Evolutionary conservation across 2,329 filamentous ascomycete genomes (phyloP), one percentile per base, ranked within the genome.

Genomic region (Botryotinia calthae): DNA sequence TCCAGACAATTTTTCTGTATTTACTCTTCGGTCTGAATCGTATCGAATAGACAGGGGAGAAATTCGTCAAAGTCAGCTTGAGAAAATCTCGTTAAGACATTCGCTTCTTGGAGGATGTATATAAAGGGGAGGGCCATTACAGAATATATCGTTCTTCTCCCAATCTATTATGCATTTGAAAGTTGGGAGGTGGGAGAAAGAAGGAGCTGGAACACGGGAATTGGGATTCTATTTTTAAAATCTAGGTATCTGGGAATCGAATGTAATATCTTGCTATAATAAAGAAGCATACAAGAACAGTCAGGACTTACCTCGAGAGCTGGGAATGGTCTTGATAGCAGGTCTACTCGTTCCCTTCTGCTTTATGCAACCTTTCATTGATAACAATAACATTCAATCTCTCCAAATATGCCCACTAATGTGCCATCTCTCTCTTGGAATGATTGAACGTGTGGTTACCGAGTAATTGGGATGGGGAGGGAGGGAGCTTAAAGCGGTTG

Each of bases 351-450:
- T 37, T 31, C 6, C 20, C 31, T 1, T 22, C 28, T 34, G 16
- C n/a, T 25, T 44, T 64, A 25, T 64, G 25, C 4, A 54, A 25
- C 6, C 25, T 42, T 44, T 34, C 44, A 54, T 64, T 54, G n/a
- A 34, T 48, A n/a, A 44, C 12, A 71, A 64, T 64, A 31, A 64
- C 58, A 71, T 42, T 6, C 59, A 31, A 44, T 5, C 16, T 64
- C 25, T 62, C 84, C 84, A 0, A 86, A 79, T 0, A 85, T 85
- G n/a, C 82, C 82, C 82, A 86, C 86, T 40, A 87, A 75, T 1
- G 85, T 86, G 31, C 84, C 79, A 37, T 75, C 73, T 34, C 72
- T 68, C 6, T 75, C 75, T 46, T 76, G 16, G 28, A 68, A 37
- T 20, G 56, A n/a, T 7, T 20, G 28, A 18, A 56, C 48, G 8